Evolutionary conservation across 1,284 basidiomycete species (phyloP).

Genomic region (Ceratobasidium sp.): DNA sequence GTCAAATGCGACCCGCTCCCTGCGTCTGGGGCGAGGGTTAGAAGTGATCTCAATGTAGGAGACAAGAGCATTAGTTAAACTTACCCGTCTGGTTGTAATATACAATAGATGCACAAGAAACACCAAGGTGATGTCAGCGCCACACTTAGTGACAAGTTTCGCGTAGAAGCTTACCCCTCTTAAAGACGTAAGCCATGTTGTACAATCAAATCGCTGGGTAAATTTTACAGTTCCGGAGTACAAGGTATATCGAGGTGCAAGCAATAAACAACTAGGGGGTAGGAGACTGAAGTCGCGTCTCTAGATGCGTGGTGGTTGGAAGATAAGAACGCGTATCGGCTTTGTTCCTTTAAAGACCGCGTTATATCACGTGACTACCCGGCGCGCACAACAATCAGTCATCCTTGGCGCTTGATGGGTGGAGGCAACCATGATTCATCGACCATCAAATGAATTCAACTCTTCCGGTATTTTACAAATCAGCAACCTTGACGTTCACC

Average conservation of each 20-base stretch:
- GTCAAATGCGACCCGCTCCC: conserved; percentile 89
- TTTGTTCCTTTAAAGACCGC: conserved; percentile 26
- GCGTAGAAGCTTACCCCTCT: conserved; percentile 70
- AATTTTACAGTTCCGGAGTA: conserved; percentile 28
- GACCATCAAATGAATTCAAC: neutral
- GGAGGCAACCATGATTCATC: neutral
- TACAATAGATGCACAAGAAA: conserved; percentile 34
- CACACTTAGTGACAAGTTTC: neutral
- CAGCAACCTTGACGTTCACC: conserved; percentile 28
- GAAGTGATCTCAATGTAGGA: neutral
- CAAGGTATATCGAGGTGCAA: conserved; percentile 38
- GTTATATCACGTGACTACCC: neutral
- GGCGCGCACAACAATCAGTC: conserved; percentile 23
- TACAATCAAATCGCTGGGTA: conserved; percentile 27
- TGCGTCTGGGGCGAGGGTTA: conserved; percentile 67
- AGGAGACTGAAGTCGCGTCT: conserved; percentile 3
- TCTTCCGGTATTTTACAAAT: neutral
- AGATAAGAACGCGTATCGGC: conserved; percentile 38
- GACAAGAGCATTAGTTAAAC: neutral
- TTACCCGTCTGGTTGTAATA: conserved; percentile 47
- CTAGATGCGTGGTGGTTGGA: conserved; percentile 42
- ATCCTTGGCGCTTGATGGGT: conserved; percentile 1
- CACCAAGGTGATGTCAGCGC: conserved; percentile 45
- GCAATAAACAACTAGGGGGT: neutral
- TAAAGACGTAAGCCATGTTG: conserved; percentile 78